These are phyloP conservation scores for Alternaria postmessia DNA, from an alignment of 2,329 filamentous ascomycete species.

Conservation along the genomic window DNA sequence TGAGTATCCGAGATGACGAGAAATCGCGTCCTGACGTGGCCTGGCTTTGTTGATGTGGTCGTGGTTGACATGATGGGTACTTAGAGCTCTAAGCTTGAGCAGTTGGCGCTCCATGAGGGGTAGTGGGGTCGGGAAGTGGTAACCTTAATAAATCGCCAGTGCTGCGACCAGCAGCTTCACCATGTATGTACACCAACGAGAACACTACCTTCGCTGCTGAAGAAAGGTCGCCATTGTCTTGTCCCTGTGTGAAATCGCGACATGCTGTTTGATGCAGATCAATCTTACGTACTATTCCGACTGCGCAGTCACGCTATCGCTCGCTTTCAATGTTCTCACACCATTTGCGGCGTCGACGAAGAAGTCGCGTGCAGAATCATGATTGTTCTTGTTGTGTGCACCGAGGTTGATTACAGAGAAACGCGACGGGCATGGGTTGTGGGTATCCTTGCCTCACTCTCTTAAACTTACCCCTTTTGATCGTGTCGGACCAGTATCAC, in stretches of 20 bases:
- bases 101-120: conserved; percentile 7
- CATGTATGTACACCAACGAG: not conserved
- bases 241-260: not conserved
- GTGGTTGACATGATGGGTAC: conserved; percentile 22
- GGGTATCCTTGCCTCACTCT: not conserved
- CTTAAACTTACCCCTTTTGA: conserved; percentile 2
- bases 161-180: not conserved
- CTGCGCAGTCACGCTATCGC: not conserved
- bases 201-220: not conserved
- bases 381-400: not conserved
- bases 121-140: not conserved
- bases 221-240: not conserved
- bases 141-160: conserved; percentile 1
- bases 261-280: not conserved
- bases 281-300: not conserved
- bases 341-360: not conserved
- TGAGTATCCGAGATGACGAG: conserved; percentile 58
- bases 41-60: not conserved
- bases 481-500: conserved; percentile 25
- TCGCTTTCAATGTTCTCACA: not conserved
- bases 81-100: conserved; percentile 6
- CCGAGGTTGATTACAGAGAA: not conserved
- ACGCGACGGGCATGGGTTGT: not conserved
- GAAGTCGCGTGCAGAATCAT: not conserved
- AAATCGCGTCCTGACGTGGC: conserved; percentile 50